Evolutionary conservation across 176 grass and related monocot species (phyloP), one percentile per base, ranked within the genome.

Genomic region (Calamus simplicifolius): DNA sequence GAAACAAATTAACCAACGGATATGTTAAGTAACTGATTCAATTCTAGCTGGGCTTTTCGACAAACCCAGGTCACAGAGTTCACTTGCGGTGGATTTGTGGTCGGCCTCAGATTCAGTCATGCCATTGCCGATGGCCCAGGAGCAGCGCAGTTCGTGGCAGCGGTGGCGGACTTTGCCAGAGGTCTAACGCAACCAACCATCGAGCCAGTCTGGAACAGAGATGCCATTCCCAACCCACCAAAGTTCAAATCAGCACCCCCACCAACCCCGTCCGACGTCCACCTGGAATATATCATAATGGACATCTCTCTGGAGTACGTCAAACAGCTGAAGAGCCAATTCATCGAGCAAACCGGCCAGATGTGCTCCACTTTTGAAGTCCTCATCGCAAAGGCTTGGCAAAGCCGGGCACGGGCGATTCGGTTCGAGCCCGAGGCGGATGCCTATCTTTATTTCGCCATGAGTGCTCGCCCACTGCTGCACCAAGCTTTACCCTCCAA

Each of bases 361-460:
- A 73, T 69, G 2, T 93, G 88, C 88, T 87, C 83, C 59, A 77
- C 83, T 3, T 93, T 93, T 66, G 88, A 93, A 62, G 88, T 93
- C 74, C 75, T 93, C 50, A 81, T 93, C 52, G 88, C 88, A 66
- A 87, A 93, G 77, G 83, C 88, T 43, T 93, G 83, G 83, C 83
- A 87, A 54, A 68, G 83, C 5, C 83, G 84, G 29, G 84, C 80
- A 25, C 84, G 84, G 15, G 80, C 84, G 4, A 68, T 79, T 19
- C 52, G 57, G 0, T 93, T 93, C 67, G 59, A 17, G 0, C 48
- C 43, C 0, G 76, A 73, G 1, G 68, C 80, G 8, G 58, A 58
- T 7, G 68, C 87, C 15, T 79, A 93, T 61, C 67, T 93, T 1
- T 93, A 80, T 78, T 93, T 93, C 70, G 69, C 89, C 58, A 95